These are phyloP conservation scores for Boletellus emodensis DNA, from an alignment of 768 basidiomycete species.

Conservation along the genomic window DNA sequence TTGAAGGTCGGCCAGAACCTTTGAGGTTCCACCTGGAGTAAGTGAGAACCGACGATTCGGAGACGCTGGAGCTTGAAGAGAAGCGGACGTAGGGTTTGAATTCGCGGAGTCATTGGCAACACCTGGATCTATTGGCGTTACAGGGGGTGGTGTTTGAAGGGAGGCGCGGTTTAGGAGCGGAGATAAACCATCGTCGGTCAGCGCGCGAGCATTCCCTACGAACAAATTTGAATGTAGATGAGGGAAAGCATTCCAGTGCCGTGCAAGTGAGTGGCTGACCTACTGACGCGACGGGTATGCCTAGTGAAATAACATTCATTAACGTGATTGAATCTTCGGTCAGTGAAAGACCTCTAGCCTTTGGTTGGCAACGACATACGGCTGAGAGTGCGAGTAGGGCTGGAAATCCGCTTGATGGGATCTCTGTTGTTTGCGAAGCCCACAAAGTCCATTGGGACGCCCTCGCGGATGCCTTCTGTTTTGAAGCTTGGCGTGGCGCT, in stretches of 20 bases:
- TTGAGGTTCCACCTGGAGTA: constrained; percentile 78
- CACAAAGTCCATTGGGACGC: constrained; percentile 60
- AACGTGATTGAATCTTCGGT: constrained; percentile 17
- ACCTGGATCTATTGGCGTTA: constrained; percentile 35
- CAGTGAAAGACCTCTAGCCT: constrained; percentile 19
- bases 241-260: constrained; percentile 10
- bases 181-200: constrained; percentile 67
- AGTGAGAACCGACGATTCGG: constrained; percentile 58
- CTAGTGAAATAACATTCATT: constrained; percentile 37
- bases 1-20: constrained; percentile 84
- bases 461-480: constrained; percentile 65
- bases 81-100: constrained; percentile 34
- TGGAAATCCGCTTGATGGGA: constrained; percentile 51
- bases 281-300: constrained; percentile 74
- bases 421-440: constrained; percentile 36
- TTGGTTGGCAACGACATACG: constrained; percentile 48
- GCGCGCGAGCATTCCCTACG: constrained; percentile 76
- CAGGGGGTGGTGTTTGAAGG: constrained; percentile 28
- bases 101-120: constrained; percentile 21
- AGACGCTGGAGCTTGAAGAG: constrained; percentile 42
- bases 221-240: constrained; percentile 15
- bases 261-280: constrained; percentile 45
- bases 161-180: constrained; percentile 32
- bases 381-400: constrained; percentile 75
- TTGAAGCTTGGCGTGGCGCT: constrained; percentile 33